Evolutionary conservation across 1,284 basidiomycete genomes (phyloP), one percentile per base, ranked within the genome.

Genomic region (Mycena citricolor): DNA sequence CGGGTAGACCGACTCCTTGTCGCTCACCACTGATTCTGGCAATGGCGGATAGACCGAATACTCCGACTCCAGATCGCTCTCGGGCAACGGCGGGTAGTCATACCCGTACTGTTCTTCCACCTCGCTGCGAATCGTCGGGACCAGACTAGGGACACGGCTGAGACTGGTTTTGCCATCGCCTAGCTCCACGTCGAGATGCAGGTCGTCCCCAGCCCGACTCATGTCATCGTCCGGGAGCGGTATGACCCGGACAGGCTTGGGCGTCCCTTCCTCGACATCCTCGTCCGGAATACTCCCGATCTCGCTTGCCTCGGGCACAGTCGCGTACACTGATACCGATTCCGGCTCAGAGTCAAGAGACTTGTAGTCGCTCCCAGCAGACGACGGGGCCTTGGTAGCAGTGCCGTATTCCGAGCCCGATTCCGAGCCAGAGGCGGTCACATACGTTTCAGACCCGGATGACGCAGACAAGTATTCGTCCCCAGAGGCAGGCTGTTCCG

Each of bases 271-370:
- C 35, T 51, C 48, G 4, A 45, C 47, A 3, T 16, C 14, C 31
- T 32, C 31, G 31, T 20, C 21, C 17, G 52, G 52, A 21, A 54
- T 54, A 19, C 47, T 45, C 24, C 45, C 44, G n/a, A 45, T 50
- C 30, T 71, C 70, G 0, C 62, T 61, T 19, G 68, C 64, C 47
- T 70, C 69, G 23, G 74, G 71, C 2, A 74, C 74, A 7, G 78
- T 82, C 33, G 61, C 62, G 54, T 77, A 82, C 30, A 76, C 73
- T 1, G 73, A 75, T 39, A 79, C 71, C 0, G 74, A 82, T n/a
- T n/a, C n/a, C 21, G 80, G 81, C 49, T 82, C 77, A 5, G 71
- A 73, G 1, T 67, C 64, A 38, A 73, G 62, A 11, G 71, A 71
- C 40, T 66, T 60, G 52, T 68, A 73, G n/a, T n/a, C n/a, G 17